phyloP scores from a whole-genome alignment of 179 eudicot genomes.

The Amaranthus tricolor region DNA sequence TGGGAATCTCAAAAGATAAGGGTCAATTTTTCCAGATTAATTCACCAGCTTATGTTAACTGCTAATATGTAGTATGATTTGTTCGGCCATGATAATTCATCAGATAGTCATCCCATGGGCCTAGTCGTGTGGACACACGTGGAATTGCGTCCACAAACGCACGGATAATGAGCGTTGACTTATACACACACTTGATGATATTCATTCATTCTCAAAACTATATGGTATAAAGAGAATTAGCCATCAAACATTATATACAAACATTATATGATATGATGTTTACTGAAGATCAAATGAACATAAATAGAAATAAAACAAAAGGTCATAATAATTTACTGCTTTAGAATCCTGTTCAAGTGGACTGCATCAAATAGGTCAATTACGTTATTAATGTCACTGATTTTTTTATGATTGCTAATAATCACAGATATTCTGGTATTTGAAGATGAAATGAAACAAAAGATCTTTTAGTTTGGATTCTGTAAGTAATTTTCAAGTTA shows the following conservation, averaged over 20 bases:
- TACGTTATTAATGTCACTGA: not conserved
- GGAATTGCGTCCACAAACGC: too few species aligned
- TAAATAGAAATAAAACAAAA: not conserved
- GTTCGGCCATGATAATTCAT: too few species aligned
- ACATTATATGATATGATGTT: not conserved
- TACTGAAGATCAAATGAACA: not conserved
- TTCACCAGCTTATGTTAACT: not conserved
- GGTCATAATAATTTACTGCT: slow-evolving; percentile 13
- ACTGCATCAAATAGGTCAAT: slow-evolving; percentile 15
- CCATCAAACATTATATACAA: too few species aligned
- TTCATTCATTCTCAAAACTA: too few species aligned
- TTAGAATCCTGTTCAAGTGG: slow-evolving; percentile 34
- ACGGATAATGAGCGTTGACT: too few species aligned
- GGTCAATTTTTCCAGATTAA: slow-evolving; percentile 11
- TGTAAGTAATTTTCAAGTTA: slow-evolving; percentile 17
- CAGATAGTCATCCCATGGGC: too few species aligned
- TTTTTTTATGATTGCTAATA: slow-evolving; percentile 1
- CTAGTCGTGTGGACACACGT: too few species aligned
- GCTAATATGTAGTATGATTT: not conserved
- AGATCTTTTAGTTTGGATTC: not conserved
- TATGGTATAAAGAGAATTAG: too few species aligned
- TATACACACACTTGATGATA: too few species aligned
- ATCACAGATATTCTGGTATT: not conserved
- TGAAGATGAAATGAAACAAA: not conserved
- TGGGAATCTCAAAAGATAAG: slow-evolving; percentile 34